Evolutionary conservation across 768 basidiomycete genomes (phyloP), one percentile per base, ranked within the genome.

Genomic region (Chalciporus piperatus): DNA sequence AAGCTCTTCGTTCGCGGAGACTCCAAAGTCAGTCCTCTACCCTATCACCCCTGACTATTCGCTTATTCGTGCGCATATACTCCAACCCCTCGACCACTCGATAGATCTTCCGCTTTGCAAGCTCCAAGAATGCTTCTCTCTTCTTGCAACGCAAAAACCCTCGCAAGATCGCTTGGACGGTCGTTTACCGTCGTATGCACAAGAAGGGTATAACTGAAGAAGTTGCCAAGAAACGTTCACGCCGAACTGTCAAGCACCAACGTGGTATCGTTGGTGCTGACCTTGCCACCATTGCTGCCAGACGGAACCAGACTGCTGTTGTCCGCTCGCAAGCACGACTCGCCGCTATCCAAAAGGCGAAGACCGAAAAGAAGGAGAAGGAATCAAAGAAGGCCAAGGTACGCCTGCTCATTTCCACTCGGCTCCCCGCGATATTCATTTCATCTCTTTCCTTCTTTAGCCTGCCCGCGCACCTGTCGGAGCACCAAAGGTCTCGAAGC

Each of bases 141-240:
- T 98, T 98, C 86, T 78, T 90, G 52, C 97, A 99, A 74, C 91
- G 96, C 78, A 99, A 99, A 81, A 98, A 99, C 81, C 97, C 97
- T 47, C 92, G 97, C 70, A 98, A 98, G 84, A 94, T 98, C 76
- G 88, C 96, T 58, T 98, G 96, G 96, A 98, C 96, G n/a, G n/a
- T 35, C 75, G 83, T 89, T 56, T 96, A 89, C 82, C 89, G 92
- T 59, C 89, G 94, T 64, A 92, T 97, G 87, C 97, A 98, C 85
- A 97, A 96, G 85, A 99, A 99, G 86, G 97, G 97, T 72, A 84
- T 98, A 72, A 94, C 94, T 45, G 96, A 98, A 77, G 96, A 98
- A 75, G 89, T 95, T 47, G 93, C 94, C 66, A 99, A 98, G 92
- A 98, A 97, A 80, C 89, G 96, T 59, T 89, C 90, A 45, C 90